phyloP scores from a whole-genome alignment of 2,329 filamentous ascomycete species.

The Paramyrothecium roridum region DNA sequence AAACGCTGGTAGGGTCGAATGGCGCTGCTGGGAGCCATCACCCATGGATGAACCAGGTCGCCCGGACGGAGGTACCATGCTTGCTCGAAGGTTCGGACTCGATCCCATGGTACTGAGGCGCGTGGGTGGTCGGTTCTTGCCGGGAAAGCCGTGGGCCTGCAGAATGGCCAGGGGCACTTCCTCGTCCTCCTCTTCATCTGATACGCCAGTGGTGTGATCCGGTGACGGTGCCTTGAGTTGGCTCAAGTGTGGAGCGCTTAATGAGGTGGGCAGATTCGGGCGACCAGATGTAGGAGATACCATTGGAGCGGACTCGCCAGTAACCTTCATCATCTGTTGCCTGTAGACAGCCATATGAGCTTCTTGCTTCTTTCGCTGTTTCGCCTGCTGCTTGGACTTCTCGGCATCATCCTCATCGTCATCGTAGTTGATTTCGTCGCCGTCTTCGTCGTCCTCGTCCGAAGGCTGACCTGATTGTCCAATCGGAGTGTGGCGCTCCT shows the following conservation, averaged over 20 bases:
- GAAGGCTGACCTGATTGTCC: constrained; percentile 39
- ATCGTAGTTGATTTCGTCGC: constrained; percentile 63
- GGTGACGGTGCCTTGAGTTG: constrained; percentile 31
- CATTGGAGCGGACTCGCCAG: constrained; percentile 59
- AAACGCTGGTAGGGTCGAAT: constrained; percentile 68
- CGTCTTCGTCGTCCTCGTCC: constrained; percentile 57
- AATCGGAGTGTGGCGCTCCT: constrained; percentile 53
- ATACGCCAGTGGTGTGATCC: constrained; percentile 43
- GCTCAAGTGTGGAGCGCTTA: constrained; percentile 60
- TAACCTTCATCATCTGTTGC: constrained; percentile 96
- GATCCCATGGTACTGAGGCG: constrained; percentile 63
- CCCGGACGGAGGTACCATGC: constrained; percentile 40
- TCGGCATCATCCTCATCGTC: constrained; percentile 79
- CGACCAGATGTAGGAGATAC: constrained; percentile 36
- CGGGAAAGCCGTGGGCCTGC: constrained; percentile 84
- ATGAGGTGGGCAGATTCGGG: constrained; percentile 53
- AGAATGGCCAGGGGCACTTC: constrained; percentile 84
- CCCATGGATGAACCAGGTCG: constrained; percentile 56
- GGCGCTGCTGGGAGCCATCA: constrained; percentile 38
- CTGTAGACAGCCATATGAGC: constrained; percentile 86
- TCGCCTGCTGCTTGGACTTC: constrained; percentile 68
- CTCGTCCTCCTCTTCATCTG: constrained; percentile 85
- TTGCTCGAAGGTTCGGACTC: constrained; percentile 67
- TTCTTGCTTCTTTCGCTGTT: constrained; percentile 82
- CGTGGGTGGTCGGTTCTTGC: constrained; percentile 70